A percentile compares a stretch with the other conserved stretches of the same genome.
These are phyloP conservation scores for Pythium chondricola DNA, from an alignment of 352 stramenopile species.

Conservation along the genomic window DNA sequence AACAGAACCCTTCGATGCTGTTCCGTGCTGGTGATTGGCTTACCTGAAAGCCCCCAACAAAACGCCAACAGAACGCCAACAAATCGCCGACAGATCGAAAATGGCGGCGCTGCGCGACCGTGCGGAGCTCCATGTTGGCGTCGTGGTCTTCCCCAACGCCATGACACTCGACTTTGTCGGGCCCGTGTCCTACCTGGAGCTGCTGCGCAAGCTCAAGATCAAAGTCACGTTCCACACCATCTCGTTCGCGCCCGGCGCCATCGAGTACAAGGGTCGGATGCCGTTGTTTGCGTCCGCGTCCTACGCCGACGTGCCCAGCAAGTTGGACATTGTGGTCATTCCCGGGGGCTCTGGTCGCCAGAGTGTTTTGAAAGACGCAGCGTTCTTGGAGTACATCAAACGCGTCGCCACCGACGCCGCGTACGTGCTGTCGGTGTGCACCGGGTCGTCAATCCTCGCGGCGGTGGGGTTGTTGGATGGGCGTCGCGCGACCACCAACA, in stretches of 20 bases:
- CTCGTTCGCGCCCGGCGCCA: constrained; percentile 19
- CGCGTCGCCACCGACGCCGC: constrained; percentile 13
- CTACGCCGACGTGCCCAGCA: constrained; percentile 10
- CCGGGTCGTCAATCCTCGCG: constrained; percentile 17
- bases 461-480: neutral
- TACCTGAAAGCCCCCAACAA: no score
- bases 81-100: neutral
- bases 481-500: constrained; percentile 30
- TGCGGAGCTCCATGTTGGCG: constrained; percentile 28
- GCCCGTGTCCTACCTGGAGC: constrained; percentile 44
- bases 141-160: constrained; percentile 49
- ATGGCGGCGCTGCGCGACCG: neutral
- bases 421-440: constrained; percentile 43
- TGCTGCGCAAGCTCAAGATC: constrained; percentile 30
- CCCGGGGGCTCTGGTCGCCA: constrained; percentile 23
- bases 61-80: neutral
- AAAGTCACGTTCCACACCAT: constrained; percentile 42
- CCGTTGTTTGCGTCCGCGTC: constrained; percentile 29
- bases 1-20: no score
- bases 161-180: constrained; percentile 53
- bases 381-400: constrained; percentile 31
- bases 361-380: constrained; percentile 23
- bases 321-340: constrained; percentile 38
- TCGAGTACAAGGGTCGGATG: constrained; percentile 27
- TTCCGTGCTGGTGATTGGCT: no score